Percentiles rank a stretch among this genome's conserved stretches.
These are phyloP conservation scores for Trichophyton benhamiae DNA, from an alignment of 2,329 filamentous ascomycete genomes.

Conservation along the genomic window DNA sequence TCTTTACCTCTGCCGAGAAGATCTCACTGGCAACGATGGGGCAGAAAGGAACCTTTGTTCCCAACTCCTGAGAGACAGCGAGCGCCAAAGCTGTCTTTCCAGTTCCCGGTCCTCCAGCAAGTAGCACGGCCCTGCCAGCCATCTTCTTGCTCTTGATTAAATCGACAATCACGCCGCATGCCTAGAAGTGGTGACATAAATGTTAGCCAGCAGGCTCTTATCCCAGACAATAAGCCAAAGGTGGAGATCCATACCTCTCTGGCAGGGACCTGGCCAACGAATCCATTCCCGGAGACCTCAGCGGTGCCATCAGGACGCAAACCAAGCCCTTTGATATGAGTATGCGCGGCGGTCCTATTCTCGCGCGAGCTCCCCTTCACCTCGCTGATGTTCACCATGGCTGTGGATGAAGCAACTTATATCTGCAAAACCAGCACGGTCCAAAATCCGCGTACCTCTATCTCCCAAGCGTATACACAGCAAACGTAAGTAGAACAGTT, in stretches of 20 bases:
- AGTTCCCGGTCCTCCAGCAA: conserved; percentile 88
- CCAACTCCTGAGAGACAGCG: conserved; percentile 90
- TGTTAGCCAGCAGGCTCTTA: not conserved
- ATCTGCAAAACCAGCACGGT: not conserved
- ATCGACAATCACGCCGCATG: conserved; percentile 90
- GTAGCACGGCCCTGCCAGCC: conserved; percentile 83
- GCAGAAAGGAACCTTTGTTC: conserved; percentile 96
- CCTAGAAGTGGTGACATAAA: conserved; percentile 39
- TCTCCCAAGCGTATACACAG: not conserved
- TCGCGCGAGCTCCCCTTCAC: conserved; percentile 90
- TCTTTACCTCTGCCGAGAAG: conserved; percentile 97
- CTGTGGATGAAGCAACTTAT: conserved; percentile 11
- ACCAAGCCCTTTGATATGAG: conserved; percentile 92
- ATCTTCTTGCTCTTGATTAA: conserved; percentile 94
- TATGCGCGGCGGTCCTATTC: conserved; percentile 90
- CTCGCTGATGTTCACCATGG: conserved; percentile 83
- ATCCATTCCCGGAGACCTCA: conserved; percentile 66
- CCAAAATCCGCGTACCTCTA: not conserved
- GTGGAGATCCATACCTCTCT: conserved; percentile 55
- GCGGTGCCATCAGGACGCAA: conserved; percentile 75
- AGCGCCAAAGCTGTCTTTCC: conserved; percentile 95
- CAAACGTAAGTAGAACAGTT: not conserved
- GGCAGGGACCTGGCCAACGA: conserved; percentile 76
- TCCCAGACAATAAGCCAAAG: not conserved
- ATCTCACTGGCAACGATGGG: conserved; percentile 97